phyloP scores from a whole-genome alignment of 352 stramenopile species.

The Pythium sp. region DNA sequence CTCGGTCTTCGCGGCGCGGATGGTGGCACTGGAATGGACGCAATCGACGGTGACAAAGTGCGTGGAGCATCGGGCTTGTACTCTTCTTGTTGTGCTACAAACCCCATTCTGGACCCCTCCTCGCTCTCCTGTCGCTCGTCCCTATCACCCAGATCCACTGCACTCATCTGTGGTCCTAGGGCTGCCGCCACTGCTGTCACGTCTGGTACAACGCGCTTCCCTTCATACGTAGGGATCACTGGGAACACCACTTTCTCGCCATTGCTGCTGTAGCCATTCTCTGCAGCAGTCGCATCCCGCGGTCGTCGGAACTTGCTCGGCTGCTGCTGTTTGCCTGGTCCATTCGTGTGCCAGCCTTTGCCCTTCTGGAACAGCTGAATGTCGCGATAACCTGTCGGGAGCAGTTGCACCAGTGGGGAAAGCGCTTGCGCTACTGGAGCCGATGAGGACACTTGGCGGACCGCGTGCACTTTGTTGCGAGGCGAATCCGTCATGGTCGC shows the following conservation, averaged over 20 bases:
- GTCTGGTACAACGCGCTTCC: neutral
- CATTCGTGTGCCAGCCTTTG: slow-evolving; percentile 66
- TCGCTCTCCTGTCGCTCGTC: slow-evolving; percentile 21
- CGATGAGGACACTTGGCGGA: slow-evolving; percentile 13
- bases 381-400: slow-evolving; percentile 64
- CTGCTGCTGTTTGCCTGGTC: slow-evolving; percentile 18
- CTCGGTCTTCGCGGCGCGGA: slow-evolving; percentile 22
- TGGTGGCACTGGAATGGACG: slow-evolving; percentile 24
- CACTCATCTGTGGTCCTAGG: neutral
- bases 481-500: slow-evolving; percentile 13
- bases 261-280: slow-evolving; percentile 1
- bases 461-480: slow-evolving; percentile 22
- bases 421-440: slow-evolving; percentile 17
- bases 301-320: slow-evolving; percentile 20
- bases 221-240: slow-evolving; percentile 18
- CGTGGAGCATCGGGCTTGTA: neutral
- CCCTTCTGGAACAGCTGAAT: slow-evolving; percentile 70
- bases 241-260: slow-evolving; percentile 50
- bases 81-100: neutral
- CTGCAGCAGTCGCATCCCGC: slow-evolving; percentile 18
- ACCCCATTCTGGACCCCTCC: neutral
- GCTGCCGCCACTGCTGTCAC: neutral
- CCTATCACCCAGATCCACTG: neutral
- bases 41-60: slow-evolving; percentile 19
- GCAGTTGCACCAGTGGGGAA: slow-evolving; percentile 56